Base-by-base conservation (phyloP, 768 basidiomycete genomes). In the Russula griseocarnosa region DNA sequence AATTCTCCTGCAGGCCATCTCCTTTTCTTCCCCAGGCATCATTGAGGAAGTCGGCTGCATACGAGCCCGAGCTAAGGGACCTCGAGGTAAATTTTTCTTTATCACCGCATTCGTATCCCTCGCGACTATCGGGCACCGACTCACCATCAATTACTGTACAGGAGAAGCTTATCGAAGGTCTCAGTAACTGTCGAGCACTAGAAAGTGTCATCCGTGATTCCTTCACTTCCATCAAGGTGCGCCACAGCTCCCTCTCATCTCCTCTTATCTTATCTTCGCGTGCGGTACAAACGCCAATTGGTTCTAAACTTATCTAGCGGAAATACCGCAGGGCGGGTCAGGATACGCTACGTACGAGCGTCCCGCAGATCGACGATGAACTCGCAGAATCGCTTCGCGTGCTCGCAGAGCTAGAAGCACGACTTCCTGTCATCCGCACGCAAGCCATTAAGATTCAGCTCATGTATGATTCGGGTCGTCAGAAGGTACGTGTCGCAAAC, bases 101-200 rank as follows among this genome's bases (percentile, higher is more conserved):
- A 3, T 40, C 18, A 20, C 22, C 18, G 11, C 42, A 22, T 24
- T 5, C 20, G 3, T 44, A 20, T 8, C 44, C 9, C n/a, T 10
- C 20, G n/a, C n/a, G 40, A 18, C 3, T 8, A 34, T 34, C n/a
- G 7, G 3, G 6, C 44, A 11, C 46, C 24, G 22, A 22, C 58
- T 66, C 32, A 60, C 46, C 18, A 11, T 13, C 32, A 34, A 22
- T 47, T 22, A 22, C 46, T 22, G 53, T 55, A 1, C 69, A 90
- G 88, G 79, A 79, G 57, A 83, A 82, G 71, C 80, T 92, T 26
- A 80, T 85, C 46, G 85, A 88, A 68, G 82, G 85, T 70, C 76
- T 91, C 60, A 85, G 85, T 69, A 90, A 90, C 70, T 90, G 89
- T 60, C 78, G 86, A 59, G 85, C 86, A 20, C 85, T 91, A 65